A percentile compares a stretch with the other conserved stretches of the same genome.
Conservation (phyloP, 108 stramenopile genomes). For the Discostella stelligeroides region DNA sequence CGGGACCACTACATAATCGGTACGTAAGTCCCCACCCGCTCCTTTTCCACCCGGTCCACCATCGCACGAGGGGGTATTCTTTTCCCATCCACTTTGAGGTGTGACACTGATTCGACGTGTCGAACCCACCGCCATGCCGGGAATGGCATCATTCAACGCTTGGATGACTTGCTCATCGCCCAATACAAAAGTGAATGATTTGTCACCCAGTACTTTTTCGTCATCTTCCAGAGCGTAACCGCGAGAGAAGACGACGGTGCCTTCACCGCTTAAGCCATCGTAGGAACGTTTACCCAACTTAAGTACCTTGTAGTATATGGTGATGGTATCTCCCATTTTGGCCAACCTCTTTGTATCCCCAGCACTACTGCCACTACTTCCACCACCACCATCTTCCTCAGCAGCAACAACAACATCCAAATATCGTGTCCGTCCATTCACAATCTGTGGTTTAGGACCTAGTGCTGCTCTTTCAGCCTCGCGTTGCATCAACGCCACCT, state of each 20-base stretch:
- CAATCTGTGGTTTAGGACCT: conserved; percentile 45
- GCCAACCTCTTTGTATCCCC: conserved; percentile 22
- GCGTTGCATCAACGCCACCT: conserved; percentile 32
- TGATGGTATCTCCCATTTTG: conserved; percentile 61
- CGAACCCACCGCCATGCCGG: conserved; percentile 68
- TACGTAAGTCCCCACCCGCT: conserved; percentile 77
- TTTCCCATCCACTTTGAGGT: conserved; percentile 86
- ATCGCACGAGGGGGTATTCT: conserved; percentile 69
- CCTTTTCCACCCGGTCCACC: conserved; percentile 85
- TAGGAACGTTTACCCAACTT: conserved; percentile 86
- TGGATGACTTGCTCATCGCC: conserved; percentile 58
- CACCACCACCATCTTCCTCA: conserved; percentile 1
- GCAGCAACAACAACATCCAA: conserved; percentile 61
- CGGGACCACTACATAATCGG: conserved; percentile 81
- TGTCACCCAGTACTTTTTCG: conserved; percentile 66
- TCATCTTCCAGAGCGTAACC: conserved; percentile 87
- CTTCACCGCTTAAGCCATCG: conserved; percentile 87
- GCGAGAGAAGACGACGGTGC: conserved; percentile 61
- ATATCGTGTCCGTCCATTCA: conserved; percentile 56
- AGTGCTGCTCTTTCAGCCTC: conserved; percentile 43
- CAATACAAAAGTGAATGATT: conserved; percentile 61
- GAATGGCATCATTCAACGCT: conserved; percentile 75
- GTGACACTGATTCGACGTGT: conserved; percentile 69
- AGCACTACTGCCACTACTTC: not conserved
- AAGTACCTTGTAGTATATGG: conserved; percentile 74